Evolutionary conservation across 768 basidiomycete genomes (phyloP).

Genomic region (Dacryopinax primogenitus): DNA sequence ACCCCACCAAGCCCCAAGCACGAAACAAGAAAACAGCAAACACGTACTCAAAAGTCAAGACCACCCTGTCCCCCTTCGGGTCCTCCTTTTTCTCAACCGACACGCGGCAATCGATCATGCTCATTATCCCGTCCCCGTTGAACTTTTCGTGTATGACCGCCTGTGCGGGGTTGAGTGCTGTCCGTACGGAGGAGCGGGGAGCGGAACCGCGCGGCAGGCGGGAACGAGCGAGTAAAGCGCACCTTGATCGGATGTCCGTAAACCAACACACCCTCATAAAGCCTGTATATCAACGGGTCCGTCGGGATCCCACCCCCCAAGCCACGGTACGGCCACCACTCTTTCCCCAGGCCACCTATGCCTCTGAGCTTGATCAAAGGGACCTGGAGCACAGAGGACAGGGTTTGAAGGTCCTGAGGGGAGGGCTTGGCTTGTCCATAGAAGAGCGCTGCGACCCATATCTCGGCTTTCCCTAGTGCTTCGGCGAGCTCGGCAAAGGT

Average conservation of each 20-base stretch:
- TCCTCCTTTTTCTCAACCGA: conserved; percentile 54
- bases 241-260: conserved; percentile 75
- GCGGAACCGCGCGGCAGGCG: background rate
- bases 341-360: conserved; percentile 42
- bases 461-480: conserved; percentile 55
- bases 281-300: conserved; percentile 67
- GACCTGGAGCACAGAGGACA: conserved; percentile 41
- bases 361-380: conserved; percentile 29
- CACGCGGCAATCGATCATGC: conserved; percentile 74
- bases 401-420: conserved; percentile 42
- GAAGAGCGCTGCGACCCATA: conserved; percentile 73
- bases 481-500: conserved; percentile 59
- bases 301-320: conserved; percentile 54
- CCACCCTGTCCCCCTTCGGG: conserved; percentile 65
- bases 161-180: conserved; percentile 24
- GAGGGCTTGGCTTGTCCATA: conserved; percentile 73
- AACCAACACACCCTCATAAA: conserved; percentile 68
- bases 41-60: conserved; percentile 68
- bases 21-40: conserved; percentile 14
- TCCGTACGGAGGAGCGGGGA: background rate
- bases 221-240: conserved; percentile 13
- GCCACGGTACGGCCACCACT: conserved; percentile 64
- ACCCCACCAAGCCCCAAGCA: background rate
- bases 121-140: conserved; percentile 71
- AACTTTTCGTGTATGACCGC: conserved; percentile 71